Base-by-base conservation (phyloP, 768 basidiomycete genomes). In the Cystobasidium tubakii region DNA sequence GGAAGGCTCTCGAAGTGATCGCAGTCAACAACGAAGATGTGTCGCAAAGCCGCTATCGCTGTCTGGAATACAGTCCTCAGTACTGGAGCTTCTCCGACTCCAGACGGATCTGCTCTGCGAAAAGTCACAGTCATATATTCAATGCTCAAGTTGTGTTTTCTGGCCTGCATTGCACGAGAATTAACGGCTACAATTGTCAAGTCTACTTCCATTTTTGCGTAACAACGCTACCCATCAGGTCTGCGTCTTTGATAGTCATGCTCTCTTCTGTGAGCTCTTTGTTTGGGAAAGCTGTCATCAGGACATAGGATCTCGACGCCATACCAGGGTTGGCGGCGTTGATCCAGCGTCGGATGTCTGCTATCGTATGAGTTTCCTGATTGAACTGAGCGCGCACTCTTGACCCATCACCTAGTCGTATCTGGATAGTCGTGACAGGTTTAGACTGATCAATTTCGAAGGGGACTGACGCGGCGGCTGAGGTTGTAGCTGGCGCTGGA, bases 361-460 rank as follows among this genome's bases (percentile, higher is more conserved):
- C 85, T 1, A 96, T 88, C 0, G 90, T 95, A 79, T 97, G 92
- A 1, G 88, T 89, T 29, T 65, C 63, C 74, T 92, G 83, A 81
- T 98, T 98, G 89, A 95, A 90, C 66, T 90, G 84, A 54, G 86
- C 87, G 1, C 90, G 88, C 79, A 94, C 86, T 78, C 91, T 91
- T 74, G 1, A 90, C 10, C 95, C 95, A 81, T 95, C 93, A 12
- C 90, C 91, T 67, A 98, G 79, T 69, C 96, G 84, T 73, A 98
- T 86, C 83, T 97, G 96, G 13, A 98, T 84, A 80, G 87, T 91
- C 50, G 94, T 96, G 60, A 88, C 89, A 4, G 95, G 94, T 80
- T 85, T 84, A 19, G 82, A 85, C 80, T 86, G 86, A 79, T 98
- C 92, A 10, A 97, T 91, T 80, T 89, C 87, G 79, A 93, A 95